phyloP scores from a whole-genome alignment of 1,139 yeast genomes.

The Saccharomyces pastorianus region DNA sequence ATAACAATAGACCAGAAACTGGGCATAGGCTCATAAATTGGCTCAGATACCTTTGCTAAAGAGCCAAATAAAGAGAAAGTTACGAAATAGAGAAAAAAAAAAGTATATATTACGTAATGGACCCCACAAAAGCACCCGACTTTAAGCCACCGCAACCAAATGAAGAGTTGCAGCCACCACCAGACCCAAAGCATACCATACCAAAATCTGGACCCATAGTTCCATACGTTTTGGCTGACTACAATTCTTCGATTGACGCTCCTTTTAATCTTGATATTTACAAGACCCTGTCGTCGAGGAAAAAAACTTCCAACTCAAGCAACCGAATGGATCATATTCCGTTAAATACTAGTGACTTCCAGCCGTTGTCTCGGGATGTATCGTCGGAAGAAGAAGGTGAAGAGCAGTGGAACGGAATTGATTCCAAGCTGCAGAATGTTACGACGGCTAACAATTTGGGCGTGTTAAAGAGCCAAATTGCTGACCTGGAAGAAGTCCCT shows the following conservation, averaged over 20 bases:
- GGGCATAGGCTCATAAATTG: not conserved
- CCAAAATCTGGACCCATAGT: slow-evolving; percentile 70
- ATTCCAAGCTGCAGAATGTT: slow-evolving; percentile 6
- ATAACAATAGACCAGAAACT: not conserved
- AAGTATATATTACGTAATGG: slow-evolving; percentile 39
- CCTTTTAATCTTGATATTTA: slow-evolving; percentile 37
- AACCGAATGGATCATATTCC: slow-evolving; percentile 30
- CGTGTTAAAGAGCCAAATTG: slow-evolving; percentile 63
- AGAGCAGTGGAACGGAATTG: slow-evolving; percentile 1
- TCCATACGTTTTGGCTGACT: slow-evolving; percentile 69
- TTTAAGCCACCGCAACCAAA: slow-evolving; percentile 64
- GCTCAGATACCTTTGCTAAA: not conserved
- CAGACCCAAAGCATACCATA: slow-evolving; percentile 60
- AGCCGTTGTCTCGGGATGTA: slow-evolving; percentile 38
- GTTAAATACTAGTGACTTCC: slow-evolving; percentile 37
- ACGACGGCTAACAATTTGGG: slow-evolving; percentile 25
- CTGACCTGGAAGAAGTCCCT: slow-evolving; percentile 93
- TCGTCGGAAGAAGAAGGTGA: slow-evolving; percentile 28
- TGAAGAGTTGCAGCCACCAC: slow-evolving; percentile 52
- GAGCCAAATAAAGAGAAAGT: not conserved
- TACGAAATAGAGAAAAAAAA: not conserved
- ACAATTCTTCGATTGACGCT: slow-evolving; percentile 61
- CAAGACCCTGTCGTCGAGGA: not conserved
- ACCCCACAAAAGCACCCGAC: slow-evolving; percentile 72
- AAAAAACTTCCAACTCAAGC: slow-evolving; percentile 8